A percentile compares a stretch with the other conserved stretches of the same genome.
These are phyloP conservation scores for Alternaria solani DNA, from an alignment of 2,329 filamentous ascomycete genomes.

Conservation along the genomic window DNA sequence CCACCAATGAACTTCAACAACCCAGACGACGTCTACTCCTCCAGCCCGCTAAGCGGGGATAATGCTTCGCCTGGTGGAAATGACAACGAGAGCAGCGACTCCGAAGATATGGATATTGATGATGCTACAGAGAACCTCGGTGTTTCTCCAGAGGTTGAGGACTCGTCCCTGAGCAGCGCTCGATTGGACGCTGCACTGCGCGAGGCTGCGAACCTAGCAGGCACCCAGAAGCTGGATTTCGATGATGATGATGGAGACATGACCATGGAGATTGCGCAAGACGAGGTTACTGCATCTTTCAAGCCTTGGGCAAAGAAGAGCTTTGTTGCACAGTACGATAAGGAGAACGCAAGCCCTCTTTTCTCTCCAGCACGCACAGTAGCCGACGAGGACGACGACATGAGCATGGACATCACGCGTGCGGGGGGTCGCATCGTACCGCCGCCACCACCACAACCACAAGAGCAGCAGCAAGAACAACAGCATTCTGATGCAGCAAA, in stretches of 20 bases:
- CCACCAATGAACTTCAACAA: conserved; percentile 71
- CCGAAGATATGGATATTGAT: conserved; percentile 65
- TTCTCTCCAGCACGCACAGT: conserved; percentile 58
- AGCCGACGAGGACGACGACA: conserved; percentile 63
- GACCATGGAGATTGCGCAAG: conserved; percentile 64
- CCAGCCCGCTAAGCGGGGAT: conserved; percentile 77
- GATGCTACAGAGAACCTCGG: conserved; percentile 72
- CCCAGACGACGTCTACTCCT: conserved; percentile 72
- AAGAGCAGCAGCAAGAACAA: conserved; percentile 34
- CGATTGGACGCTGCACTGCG: conserved; percentile 80
- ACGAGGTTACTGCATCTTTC: conserved; percentile 78
- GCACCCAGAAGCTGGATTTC: conserved; percentile 71
- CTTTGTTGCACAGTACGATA: conserved; percentile 51
- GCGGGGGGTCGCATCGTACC: conserved; percentile 81
- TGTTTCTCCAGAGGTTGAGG: conserved; percentile 63
- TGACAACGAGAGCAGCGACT: conserved; percentile 62
- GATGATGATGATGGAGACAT: conserved; percentile 57
- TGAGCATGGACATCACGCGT: conserved; percentile 94
- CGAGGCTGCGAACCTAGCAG: conserved; percentile 77
- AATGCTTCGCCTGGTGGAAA: conserved; percentile 50
- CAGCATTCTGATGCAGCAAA: conserved; percentile 38
- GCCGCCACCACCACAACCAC: conserved; percentile 55
- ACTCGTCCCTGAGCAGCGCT: conserved; percentile 71
- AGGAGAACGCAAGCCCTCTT: conserved; percentile 59
- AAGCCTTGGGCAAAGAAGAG: conserved; percentile 73